Conservation (phyloP, 306 rosid genomes). For the Cicer arietinum region DNA sequence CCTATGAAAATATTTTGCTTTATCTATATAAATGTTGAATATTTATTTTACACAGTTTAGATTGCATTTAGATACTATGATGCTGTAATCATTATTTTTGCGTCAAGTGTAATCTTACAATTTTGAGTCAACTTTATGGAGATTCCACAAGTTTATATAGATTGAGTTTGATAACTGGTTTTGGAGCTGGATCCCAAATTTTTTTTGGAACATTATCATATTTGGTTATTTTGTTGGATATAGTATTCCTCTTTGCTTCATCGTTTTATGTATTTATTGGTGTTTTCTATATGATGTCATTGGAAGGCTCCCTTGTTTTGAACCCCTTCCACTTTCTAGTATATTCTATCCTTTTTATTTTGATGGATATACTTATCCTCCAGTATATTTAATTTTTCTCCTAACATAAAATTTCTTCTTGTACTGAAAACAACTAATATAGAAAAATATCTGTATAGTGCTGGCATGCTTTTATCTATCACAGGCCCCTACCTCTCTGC, state of each 20-base stretch:
- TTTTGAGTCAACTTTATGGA: conserved; percentile 4
- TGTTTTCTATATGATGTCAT: conserved; percentile 17
- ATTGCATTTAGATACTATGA: conserved; percentile 2
- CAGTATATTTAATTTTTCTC: neutral
- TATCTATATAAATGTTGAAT: neutral
- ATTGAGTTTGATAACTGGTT: neutral
- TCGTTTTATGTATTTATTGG: conserved; percentile 23
- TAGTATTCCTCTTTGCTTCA: conserved; percentile 14
- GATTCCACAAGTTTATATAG: conserved; percentile 3
- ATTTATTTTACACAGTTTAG: neutral
- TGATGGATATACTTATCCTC: neutral
- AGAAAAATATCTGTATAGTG: conserved; percentile 7
- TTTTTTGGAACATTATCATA: neutral
- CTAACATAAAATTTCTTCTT: conserved; percentile 28
- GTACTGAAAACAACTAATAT: conserved; percentile 2
- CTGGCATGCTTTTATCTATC: conserved; percentile 31
- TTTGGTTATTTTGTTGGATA: conserved; percentile 31
- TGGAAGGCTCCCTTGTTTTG: conserved; percentile 31
- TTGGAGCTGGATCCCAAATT: conserved; percentile 26
- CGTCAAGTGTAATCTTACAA: neutral
- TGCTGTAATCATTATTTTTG: neutral
- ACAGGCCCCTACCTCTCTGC: conserved; percentile 26
- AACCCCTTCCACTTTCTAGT: conserved; percentile 26
- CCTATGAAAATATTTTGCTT: conserved; percentile 6
- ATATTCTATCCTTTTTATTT: conserved; percentile 21